A percentile compares a stretch with the other conserved stretches of the same genome.
Evolutionary conservation across 2,329 filamentous ascomycete genomes (phyloP).

Genomic region (Hypoxylon sp.): DNA sequence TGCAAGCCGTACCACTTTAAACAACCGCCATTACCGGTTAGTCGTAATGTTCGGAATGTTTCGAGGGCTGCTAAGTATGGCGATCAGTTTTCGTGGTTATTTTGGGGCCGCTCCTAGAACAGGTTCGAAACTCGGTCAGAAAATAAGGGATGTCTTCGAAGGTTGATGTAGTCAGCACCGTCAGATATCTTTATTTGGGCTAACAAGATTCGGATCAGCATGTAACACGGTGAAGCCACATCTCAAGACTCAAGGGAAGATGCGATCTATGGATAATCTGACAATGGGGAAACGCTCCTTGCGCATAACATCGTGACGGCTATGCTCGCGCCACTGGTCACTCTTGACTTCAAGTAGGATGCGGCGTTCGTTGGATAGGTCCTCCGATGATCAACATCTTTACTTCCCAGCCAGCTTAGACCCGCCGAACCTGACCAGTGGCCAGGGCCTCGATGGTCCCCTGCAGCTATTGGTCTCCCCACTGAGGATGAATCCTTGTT

Average conservation of each 20-base stretch:
- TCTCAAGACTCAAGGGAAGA: slow-evolving; percentile 25
- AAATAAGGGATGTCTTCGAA: slow-evolving; percentile 25
- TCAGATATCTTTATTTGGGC: slow-evolving; percentile 36
- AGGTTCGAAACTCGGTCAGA: slow-evolving; percentile 21
- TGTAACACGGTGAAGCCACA: slow-evolving; percentile 42
- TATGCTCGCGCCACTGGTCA: slow-evolving; percentile 31
- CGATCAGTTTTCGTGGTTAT: slow-evolving; percentile 9
- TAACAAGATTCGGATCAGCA: slow-evolving; percentile 51
- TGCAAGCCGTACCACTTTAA: slow-evolving; percentile 13
- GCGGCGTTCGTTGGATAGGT: slow-evolving; percentile 31
- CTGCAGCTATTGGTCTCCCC: slow-evolving; percentile 37
- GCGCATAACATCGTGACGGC: slow-evolving; percentile 36
- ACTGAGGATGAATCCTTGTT: slow-evolving; percentile 49
- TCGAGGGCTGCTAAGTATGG: slow-evolving; percentile 14
- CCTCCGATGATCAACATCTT: slow-evolving; percentile 42
- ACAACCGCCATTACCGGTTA: slow-evolving; percentile 10
- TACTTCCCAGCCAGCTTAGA: slow-evolving; percentile 29
- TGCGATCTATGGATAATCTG: slow-evolving; percentile 43
- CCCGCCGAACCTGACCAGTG: slow-evolving; percentile 42
- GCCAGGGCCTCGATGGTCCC: slow-evolving; percentile 29
- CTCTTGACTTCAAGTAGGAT: slow-evolving; percentile 44
- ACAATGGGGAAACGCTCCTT: slow-evolving; percentile 39
- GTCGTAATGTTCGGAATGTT: slow-evolving; percentile 18
- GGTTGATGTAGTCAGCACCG: slow-evolving; percentile 32
- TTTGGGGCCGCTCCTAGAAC: neutral